Percentiles rank a stretch among this genome's conserved stretches.
These are phyloP conservation scores for Claviceps africana DNA, from an alignment of 2,329 filamentous ascomycete species.

Conservation along the genomic window DNA sequence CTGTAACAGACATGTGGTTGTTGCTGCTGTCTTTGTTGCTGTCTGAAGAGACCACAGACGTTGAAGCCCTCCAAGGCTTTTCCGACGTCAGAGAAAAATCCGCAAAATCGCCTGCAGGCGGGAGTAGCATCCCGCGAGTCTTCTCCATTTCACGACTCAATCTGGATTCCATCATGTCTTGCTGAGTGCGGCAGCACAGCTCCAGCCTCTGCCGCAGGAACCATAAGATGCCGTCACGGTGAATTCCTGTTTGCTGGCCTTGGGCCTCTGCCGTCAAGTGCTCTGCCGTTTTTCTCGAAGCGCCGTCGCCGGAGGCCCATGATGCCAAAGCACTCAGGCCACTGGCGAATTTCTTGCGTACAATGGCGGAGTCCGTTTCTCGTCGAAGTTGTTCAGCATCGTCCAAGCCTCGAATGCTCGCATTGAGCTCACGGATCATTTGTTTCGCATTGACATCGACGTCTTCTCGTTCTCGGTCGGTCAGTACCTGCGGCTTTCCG, in stretches of 20 bases:
- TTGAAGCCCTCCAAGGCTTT: constrained; percentile 3
- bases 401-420: constrained; percentile 63
- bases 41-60: constrained; percentile 7
- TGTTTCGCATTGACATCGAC: constrained; percentile 80
- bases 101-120: constrained; percentile 19
- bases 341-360: constrained; percentile 54
- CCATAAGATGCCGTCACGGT: constrained; percentile 75
- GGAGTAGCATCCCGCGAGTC: constrained; percentile 60
- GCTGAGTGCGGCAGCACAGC: constrained; percentile 62
- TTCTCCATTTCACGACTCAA: constrained; percentile 76
- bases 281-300: constrained; percentile 41
- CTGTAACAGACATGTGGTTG: constrained; percentile 11
- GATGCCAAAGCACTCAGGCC: constrained; percentile 49
- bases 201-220: constrained; percentile 65
- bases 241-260: constrained; percentile 50
- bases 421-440: constrained; percentile 72
- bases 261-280: constrained; percentile 59
- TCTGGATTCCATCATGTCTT: constrained; percentile 84
- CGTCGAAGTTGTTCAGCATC: constrained; percentile 73
- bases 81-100: constrained; percentile 15
- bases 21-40: not conserved
- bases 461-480: constrained; percentile 68
- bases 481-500: constrained; percentile 44
- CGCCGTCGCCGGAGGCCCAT: constrained; percentile 50
- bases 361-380: constrained; percentile 56